A percentile compares a stretch with the other conserved stretches of the same genome.
Conservation (phyloP, 352 stramenopile species). For the Phytophthora lateralis region DNA sequence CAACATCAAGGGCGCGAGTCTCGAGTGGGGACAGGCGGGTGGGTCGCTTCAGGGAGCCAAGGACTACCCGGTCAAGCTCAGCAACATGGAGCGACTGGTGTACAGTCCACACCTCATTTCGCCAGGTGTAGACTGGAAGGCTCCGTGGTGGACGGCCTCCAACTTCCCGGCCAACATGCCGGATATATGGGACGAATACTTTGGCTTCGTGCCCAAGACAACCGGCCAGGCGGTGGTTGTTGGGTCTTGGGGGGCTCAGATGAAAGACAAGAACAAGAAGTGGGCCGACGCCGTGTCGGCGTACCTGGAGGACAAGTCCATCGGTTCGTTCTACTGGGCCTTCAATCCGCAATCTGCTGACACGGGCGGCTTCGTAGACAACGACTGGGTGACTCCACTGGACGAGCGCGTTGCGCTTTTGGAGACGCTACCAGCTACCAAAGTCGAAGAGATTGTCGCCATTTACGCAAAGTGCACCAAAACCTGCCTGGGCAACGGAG, state of each 20-base stretch:
- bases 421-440: constrained; percentile 43
- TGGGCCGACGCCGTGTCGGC: constrained; percentile 55
- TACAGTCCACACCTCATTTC: constrained; percentile 75
- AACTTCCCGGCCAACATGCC: constrained; percentile 74
- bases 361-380: constrained; percentile 64
- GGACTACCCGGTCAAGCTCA: constrained; percentile 66
- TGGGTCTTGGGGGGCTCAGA: constrained; percentile 69
- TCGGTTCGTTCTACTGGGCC: constrained; percentile 81
- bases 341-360: constrained; percentile 80
- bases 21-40: constrained; percentile 66
- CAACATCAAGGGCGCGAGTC: constrained; percentile 58
- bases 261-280: constrained; percentile 62
- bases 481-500: constrained; percentile 52
- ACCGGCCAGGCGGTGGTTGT: constrained; percentile 67
- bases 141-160: constrained; percentile 64
- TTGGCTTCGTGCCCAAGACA: constrained; percentile 64
- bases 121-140: constrained; percentile 64
- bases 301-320: constrained; percentile 58
- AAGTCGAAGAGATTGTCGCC: constrained; percentile 43
- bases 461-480: constrained; percentile 46
- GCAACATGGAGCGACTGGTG: constrained; percentile 72
- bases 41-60: constrained; percentile 66
- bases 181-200: constrained; percentile 67
- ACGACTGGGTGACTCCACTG: constrained; percentile 76
- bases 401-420: constrained; percentile 62